phyloP scores from a whole-genome alignment of 2,329 filamentous ascomycete genomes.

The Arthrobotrys megalospora region DNA sequence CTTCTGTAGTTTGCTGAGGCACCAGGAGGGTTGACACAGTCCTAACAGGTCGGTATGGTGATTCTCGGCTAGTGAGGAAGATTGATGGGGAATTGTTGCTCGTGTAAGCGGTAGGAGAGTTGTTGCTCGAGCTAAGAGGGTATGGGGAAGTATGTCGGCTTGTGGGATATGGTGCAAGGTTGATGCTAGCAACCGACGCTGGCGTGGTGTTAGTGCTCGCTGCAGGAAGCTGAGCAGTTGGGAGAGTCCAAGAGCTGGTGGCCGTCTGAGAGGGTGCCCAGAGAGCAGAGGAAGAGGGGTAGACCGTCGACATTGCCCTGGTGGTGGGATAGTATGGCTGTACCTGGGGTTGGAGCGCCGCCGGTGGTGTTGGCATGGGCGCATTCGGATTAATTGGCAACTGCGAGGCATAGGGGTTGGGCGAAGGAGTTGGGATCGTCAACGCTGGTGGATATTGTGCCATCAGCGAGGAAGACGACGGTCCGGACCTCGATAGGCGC shows the following conservation, averaged over 20 bases:
- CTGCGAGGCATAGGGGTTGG: conserved; percentile 65
- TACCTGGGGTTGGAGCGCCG: conserved; percentile 51
- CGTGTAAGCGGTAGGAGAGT: conserved; percentile 70
- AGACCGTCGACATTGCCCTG: conserved; percentile 84
- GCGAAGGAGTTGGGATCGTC: conserved; percentile 71
- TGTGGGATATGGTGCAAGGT: conserved; percentile 48
- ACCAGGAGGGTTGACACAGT: conserved; percentile 92
- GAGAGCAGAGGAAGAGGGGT: conserved; percentile 73
- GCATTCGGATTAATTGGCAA: conserved; percentile 70
- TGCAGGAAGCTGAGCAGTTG: conserved; percentile 64
- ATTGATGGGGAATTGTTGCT: conserved; percentile 82
- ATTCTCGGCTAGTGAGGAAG: conserved; percentile 88
- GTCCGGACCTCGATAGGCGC: conserved; percentile 67
- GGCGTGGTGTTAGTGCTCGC: conserved; percentile 66
- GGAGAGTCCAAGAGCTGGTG: conserved; percentile 65
- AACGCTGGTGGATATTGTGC: conserved; percentile 71
- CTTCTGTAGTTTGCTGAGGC: conserved; percentile 81
- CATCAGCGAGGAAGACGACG: conserved; percentile 64
- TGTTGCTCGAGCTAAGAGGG: conserved; percentile 66
- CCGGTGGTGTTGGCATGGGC: conserved; percentile 63
- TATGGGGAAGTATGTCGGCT: conserved; percentile 63
- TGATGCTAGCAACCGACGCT: conserved; percentile 62
- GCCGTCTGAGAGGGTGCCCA: conserved; percentile 70
- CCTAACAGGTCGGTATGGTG: conserved; percentile 91
- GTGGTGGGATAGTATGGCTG: conserved; percentile 70